Conservation (phyloP, 495 filamentous ascomycete genomes). For the Penicillium atrosanguineum region DNA sequence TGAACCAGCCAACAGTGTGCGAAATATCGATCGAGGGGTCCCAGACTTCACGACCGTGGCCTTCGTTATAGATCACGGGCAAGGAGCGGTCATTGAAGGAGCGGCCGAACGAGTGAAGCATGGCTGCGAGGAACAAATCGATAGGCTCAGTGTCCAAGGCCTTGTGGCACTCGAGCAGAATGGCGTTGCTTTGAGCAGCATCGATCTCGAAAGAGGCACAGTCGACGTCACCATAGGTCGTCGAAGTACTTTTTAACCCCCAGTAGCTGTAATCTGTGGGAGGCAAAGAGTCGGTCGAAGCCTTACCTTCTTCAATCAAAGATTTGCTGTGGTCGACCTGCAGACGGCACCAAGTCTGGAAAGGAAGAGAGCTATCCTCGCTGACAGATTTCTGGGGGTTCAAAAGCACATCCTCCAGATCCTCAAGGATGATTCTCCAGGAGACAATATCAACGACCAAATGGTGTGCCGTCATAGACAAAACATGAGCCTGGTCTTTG, state of each 20-base stretch:
- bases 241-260: conserved; percentile 46
- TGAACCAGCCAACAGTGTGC: conserved; percentile 63
- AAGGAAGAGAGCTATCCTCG: conserved; percentile 50
- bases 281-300: conserved; percentile 27
- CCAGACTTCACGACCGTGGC: conserved; percentile 56
- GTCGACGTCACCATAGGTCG: conserved; percentile 50
- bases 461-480: conserved; percentile 69
- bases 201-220: conserved; percentile 48
- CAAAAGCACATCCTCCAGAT: conserved; percentile 62
- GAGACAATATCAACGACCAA: conserved; percentile 69
- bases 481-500: conserved; percentile 33
- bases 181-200: conserved; percentile 33
- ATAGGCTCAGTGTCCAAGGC: conserved; percentile 49
- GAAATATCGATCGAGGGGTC: conserved; percentile 53
- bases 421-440: conserved; percentile 65
- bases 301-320: conserved; percentile 23
- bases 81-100: conserved; percentile 50
- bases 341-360: conserved; percentile 59
- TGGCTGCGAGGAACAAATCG: conserved; percentile 51
- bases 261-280: conserved; percentile 45
- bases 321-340: conserved; percentile 41
- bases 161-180: conserved; percentile 47
- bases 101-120: conserved; percentile 50
- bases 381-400: conserved; percentile 33
- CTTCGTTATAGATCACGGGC: conserved; percentile 56